Evolutionary conservation across 257 asterid species (phyloP).

Genomic region (Nicotiana obtusifolia): DNA sequence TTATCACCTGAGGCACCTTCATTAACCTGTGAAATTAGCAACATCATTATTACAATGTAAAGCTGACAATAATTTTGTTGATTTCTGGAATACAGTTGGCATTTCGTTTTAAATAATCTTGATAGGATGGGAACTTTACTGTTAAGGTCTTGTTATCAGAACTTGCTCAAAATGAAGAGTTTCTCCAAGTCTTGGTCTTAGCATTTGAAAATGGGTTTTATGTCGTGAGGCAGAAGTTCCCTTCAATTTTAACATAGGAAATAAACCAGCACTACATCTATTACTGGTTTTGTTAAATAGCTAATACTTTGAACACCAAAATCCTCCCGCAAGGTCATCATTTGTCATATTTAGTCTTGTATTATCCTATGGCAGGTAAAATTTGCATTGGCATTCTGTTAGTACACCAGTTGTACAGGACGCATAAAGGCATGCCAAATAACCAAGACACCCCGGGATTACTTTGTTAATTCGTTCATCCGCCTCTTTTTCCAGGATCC

Average conservation of each 20-base stretch:
- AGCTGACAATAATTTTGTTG: not conserved
- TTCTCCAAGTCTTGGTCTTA: not conserved
- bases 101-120: not conserved
- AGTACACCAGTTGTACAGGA: slow-evolving; percentile 33
- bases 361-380: slow-evolving; percentile 43
- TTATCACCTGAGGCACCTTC: slow-evolving; percentile 72
- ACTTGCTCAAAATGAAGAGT: not conserved
- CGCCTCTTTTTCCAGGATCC: slow-evolving; percentile 57
- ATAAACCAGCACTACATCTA: not conserved
- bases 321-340: slow-evolving; percentile 50
- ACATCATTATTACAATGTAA: slow-evolving; percentile 3
- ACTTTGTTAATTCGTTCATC: slow-evolving; percentile 58
- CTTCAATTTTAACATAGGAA: not conserved
- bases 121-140: not conserved
- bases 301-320: slow-evolving; percentile 67
- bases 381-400: slow-evolving; percentile 42
- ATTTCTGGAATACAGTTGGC: not conserved
- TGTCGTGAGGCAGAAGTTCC: not conserved
- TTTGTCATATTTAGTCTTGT: slow-evolving; percentile 31
- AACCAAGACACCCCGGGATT: slow-evolving; percentile 65
- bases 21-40: slow-evolving; percentile 51
- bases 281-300: not conserved
- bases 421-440: slow-evolving; percentile 77
- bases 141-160: not conserved
- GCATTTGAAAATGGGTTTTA: not conserved